Base-by-base conservation (phyloP, 139 green algal genomes). In the Microglena sp. region DNA sequence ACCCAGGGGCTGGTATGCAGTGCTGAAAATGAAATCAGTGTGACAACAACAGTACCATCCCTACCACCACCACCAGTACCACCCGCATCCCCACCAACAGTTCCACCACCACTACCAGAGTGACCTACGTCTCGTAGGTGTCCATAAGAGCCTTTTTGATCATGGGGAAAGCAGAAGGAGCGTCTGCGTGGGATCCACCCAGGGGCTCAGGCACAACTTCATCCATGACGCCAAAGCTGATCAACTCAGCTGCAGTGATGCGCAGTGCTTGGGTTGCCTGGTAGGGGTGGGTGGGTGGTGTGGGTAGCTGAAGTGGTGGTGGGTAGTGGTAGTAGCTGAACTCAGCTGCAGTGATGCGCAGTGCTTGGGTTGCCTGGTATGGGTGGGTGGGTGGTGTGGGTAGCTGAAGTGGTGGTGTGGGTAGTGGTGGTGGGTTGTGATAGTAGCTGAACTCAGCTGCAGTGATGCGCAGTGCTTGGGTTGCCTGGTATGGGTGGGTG, bases 381-480 rank as follows among this genome's bases (percentile, higher is more conserved):
- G n/a, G n/a, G n/a, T n/a, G n/a, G n/a, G n/a, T n/a, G n/a, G n/a
- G n/a, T n/a, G n/a, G n/a, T n/a, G n/a, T n/a, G n/a, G n/a, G n/a
- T n/a, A n/a, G n/a, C n/a, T n/a, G n/a, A n/a, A n/a, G n/a, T n/a
- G n/a, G n/a, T n/a, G n/a, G n/a, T n/a, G n/a, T n/a, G n/a, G n/a
- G n/a, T n/a, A n/a, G n/a, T n/a, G n/a, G n/a, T n/a, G n/a, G n/a
- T n/a, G n/a, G n/a, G n/a, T n/a, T n/a, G n/a, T n/a, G n/a, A n/a
- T n/a, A 84, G 22, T 79, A 73, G 28, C 90, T 46, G 33, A 97
- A 77, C 67, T 97, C 86, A 3, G 69, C 32, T 0, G 83, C 68
- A 2, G 91, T 97, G 83, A 97, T 97, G 67, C 79, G 84, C 64
- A 97, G 82, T 5, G 91, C 91, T 73, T 96, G 86, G 2, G 91